phyloP scores from a whole-genome alignment of 1,139 yeast species.

The Hansenula lynferdii region DNA sequence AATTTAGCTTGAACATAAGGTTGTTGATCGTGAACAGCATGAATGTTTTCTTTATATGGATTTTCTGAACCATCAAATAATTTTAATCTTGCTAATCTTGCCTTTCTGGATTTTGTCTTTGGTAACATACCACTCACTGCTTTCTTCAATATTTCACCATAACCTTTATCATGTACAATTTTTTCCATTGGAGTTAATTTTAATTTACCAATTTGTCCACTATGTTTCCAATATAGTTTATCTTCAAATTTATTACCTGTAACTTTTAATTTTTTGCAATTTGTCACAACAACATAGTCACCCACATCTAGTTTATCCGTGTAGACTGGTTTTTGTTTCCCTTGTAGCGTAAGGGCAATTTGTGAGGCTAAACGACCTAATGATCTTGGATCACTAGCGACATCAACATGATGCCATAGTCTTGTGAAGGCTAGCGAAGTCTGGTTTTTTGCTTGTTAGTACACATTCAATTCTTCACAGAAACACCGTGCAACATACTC shows the following conservation, averaged over 20 bases:
- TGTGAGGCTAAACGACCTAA: slow-evolving; percentile 89
- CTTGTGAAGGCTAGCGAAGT: slow-evolving; percentile 63
- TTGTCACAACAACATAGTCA: slow-evolving; percentile 94
- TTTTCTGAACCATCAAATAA: slow-evolving; percentile 84
- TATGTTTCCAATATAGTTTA: slow-evolving; percentile 89
- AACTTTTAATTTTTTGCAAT: slow-evolving; percentile 73
- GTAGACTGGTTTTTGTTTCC: slow-evolving; percentile 92
- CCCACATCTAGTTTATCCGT: slow-evolving; percentile 82
- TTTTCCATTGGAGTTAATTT: slow-evolving; percentile 80
- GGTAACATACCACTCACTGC: slow-evolving; percentile 98
- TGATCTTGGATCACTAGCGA: slow-evolving; percentile 78
- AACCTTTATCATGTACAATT: slow-evolving; percentile 75
- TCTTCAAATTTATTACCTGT: slow-evolving; percentile 83
- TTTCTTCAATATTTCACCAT: slow-evolving; percentile 70
- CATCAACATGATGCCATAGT: slow-evolving; percentile 94
- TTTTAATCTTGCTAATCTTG: slow-evolving; percentile 78
- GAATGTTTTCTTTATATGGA: slow-evolving; percentile 77
- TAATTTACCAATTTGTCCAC: slow-evolving; percentile 85
- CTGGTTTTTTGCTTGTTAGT: slow-evolving; percentile 3
- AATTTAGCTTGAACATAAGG: slow-evolving; percentile 44
- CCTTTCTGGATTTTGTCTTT: slow-evolving; percentile 76
- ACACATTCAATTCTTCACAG: not conserved
- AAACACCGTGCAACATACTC: slow-evolving; percentile 23
- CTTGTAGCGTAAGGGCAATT: slow-evolving; percentile 84
- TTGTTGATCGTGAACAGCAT: slow-evolving; percentile 84